These are phyloP conservation scores for Piper betle DNA, from an alignment of 164 flowering plant genomes.

Conservation along the genomic window DNA sequence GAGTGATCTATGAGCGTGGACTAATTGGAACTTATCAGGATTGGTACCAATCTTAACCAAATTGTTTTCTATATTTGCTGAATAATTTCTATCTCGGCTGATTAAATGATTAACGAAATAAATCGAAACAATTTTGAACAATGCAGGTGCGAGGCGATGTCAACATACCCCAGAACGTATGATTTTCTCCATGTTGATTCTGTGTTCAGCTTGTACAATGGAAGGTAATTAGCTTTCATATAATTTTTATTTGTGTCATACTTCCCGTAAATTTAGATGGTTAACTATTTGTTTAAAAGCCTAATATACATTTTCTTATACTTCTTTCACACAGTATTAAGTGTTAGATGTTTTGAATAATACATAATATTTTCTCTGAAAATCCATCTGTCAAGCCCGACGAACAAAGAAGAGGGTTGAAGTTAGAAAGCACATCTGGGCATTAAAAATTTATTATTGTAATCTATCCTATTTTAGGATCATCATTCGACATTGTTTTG, in stretches of 20 bases:
- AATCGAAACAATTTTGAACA: neutral
- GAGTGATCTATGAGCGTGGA: constrained; percentile 74
- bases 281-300: too few relatives aligned
- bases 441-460: too few relatives aligned
- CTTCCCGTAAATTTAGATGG: too few relatives aligned
- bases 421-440: too few relatives aligned
- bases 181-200: constrained; percentile 65
- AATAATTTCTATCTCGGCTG: neutral
- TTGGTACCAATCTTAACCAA: constrained; percentile 30
- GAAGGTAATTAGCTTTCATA: constrained; percentile 28
- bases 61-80: neutral
- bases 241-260: too few relatives aligned
- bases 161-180: constrained; percentile 78
- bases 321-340: neutral
- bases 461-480: too few relatives aligned
- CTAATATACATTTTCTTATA: neutral
- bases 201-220: constrained; percentile 49
- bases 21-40: constrained; percentile 80
- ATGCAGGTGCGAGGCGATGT: constrained; percentile 87
- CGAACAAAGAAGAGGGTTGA: too few relatives aligned
- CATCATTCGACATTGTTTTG: too few relatives aligned
- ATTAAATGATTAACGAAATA: too few relatives aligned
- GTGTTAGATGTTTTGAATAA: too few relatives aligned
- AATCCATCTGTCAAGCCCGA: too few relatives aligned
- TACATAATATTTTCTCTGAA: too few relatives aligned